These are phyloP conservation scores for Tirmania nivea DNA, from an alignment of 495 filamentous ascomycete genomes.

Conservation along the genomic window DNA sequence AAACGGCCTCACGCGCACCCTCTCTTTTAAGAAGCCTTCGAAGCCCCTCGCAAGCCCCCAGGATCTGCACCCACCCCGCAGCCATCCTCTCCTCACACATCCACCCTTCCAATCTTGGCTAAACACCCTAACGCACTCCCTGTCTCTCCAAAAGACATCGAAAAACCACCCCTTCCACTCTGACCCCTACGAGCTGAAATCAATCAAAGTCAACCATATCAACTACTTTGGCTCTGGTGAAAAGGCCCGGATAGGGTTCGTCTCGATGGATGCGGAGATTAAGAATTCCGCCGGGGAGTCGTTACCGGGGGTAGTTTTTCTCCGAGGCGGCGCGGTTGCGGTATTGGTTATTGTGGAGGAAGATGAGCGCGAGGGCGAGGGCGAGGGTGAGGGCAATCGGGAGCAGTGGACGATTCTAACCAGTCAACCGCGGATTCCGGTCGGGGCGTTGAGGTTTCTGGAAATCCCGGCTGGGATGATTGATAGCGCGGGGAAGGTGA, in stretches of 20 bases:
- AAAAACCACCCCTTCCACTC: constrained; percentile 45
- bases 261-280: constrained; percentile 50
- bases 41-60: constrained; percentile 38
- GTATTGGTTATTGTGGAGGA: constrained; percentile 63
- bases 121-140: constrained; percentile 38
- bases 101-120: constrained; percentile 57
- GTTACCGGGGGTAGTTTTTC: constrained; percentile 57
- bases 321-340: constrained; percentile 60
- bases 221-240: constrained; percentile 40
- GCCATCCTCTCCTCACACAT: constrained; percentile 45
- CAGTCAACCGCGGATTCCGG: constrained; percentile 62
- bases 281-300: constrained; percentile 38
- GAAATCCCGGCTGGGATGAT: constrained; percentile 86
- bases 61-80: constrained; percentile 25
- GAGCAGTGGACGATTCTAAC: constrained; percentile 58
- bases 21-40: constrained; percentile 35
- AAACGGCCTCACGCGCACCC: constrained; percentile 38
- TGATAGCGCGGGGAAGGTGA: constrained; percentile 47
- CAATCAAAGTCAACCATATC: constrained; percentile 49
- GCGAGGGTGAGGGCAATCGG: constrained; percentile 22
- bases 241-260: constrained; percentile 41
- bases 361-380: constrained; percentile 32
- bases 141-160: constrained; percentile 35
- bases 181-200: constrained; percentile 45
- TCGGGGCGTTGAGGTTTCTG: constrained; percentile 48